Conservation (phyloP, 2,329 filamentous ascomycete species). For the Cladosporium sp. region DNA sequence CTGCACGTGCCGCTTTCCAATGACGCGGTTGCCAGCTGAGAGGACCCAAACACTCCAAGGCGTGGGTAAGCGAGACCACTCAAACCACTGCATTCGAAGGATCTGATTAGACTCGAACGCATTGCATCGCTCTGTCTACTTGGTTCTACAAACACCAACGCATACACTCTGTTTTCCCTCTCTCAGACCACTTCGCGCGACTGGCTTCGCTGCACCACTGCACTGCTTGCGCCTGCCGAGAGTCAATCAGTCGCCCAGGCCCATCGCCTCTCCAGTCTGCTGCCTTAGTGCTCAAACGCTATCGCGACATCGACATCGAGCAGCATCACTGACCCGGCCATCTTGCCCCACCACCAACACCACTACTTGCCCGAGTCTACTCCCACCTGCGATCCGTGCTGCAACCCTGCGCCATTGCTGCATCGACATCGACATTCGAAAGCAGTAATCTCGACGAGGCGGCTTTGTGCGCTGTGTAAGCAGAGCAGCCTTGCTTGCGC, state of each 20-base stretch:
- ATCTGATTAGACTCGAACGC: neutral
- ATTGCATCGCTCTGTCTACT: neutral
- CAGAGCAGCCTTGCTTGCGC: neutral
- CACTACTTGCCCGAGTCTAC: neutral
- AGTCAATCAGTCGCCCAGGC: neutral
- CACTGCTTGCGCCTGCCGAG: neutral
- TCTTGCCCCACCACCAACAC: neutral
- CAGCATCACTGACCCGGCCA: neutral
- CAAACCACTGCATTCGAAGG: neutral
- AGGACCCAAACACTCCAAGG: neutral
- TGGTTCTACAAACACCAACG: neutral
- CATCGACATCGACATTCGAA: neutral
- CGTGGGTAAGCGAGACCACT: neutral
- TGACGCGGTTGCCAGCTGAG: neutral
- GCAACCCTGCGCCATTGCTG: neutral
- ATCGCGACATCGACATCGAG: neutral
- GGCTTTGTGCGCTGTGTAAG: neutral
- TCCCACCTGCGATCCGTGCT: slow-evolving; percentile 2
- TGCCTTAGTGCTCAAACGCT: slow-evolving; percentile 1
- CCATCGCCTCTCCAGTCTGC: neutral
- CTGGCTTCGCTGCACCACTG: neutral
- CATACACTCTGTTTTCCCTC: neutral
- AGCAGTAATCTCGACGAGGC: neutral
- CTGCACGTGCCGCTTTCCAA: neutral
- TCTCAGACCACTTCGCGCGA: neutral